Conservation (phyloP, 345 rosid species). For the Noccaea caerulescens region DNA sequence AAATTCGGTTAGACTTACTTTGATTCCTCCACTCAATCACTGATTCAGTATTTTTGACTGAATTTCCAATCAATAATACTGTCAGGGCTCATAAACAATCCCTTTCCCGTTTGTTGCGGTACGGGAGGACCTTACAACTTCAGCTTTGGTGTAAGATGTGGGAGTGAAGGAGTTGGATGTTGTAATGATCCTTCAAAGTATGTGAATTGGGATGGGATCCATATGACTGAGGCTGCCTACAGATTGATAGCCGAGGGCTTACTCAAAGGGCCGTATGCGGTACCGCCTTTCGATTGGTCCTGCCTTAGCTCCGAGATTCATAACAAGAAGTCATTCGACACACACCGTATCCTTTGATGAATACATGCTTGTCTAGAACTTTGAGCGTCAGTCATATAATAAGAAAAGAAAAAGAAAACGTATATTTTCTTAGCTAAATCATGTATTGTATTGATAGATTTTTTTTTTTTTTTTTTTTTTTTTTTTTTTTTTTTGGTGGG, state of each 20-base stretch:
- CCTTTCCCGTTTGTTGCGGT: conserved; percentile 51
- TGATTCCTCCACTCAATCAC: background rate
- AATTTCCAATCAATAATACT: background rate
- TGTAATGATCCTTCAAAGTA: conserved; percentile 48
- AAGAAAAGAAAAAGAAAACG: too few species aligned
- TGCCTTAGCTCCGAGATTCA: conserved; percentile 21
- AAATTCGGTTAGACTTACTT: conserved; percentile 46
- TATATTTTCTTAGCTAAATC: too few species aligned
- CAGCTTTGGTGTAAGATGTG: conserved; percentile 18
- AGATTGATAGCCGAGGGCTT: conserved; percentile 32
- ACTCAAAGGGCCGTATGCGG: conserved; percentile 33
- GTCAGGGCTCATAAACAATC: conserved; percentile 40
- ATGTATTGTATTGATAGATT: too few species aligned
- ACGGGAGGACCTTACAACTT: conserved; percentile 48
- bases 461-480: too few species aligned
- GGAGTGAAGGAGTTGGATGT: conserved; percentile 1
- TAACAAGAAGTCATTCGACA: background rate
- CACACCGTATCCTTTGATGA: background rate
- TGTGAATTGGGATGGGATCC: conserved; percentile 54
- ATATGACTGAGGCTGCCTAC: conserved; percentile 44
- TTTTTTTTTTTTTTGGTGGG: too few species aligned
- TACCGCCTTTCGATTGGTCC: conserved; percentile 26
- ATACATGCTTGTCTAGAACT: background rate
- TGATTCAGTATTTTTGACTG: background rate
- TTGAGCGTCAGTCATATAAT: background rate